Evolutionary conservation across 495 filamentous ascomycete species (phyloP).

Genomic region (Penicillium verhagenii): DNA sequence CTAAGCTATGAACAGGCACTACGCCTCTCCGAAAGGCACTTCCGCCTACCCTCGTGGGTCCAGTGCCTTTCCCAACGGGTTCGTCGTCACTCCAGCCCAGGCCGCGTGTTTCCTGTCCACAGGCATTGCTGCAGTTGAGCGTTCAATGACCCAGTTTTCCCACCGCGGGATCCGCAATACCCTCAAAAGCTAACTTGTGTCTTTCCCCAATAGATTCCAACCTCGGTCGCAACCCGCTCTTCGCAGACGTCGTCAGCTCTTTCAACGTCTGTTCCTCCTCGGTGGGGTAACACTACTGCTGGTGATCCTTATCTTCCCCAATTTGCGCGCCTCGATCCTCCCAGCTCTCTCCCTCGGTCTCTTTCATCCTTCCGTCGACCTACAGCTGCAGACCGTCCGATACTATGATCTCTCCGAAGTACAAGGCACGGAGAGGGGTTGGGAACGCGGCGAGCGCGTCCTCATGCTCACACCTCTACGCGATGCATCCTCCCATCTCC

Average conservation of each 20-base stretch:
- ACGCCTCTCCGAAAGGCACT: constrained; percentile 77
- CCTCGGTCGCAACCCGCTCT: constrained; percentile 74
- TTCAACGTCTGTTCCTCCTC: constrained; percentile 62
- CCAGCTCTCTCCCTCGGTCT: constrained; percentile 67
- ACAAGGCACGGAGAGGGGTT: constrained; percentile 83
- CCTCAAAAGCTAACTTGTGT: constrained; percentile 2
- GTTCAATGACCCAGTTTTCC: neutral
- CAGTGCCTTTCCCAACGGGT: constrained; percentile 83
- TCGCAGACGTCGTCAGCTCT: constrained; percentile 70
- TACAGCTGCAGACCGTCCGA: constrained; percentile 86
- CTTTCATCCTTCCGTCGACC: constrained; percentile 63
- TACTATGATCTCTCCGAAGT: constrained; percentile 95
- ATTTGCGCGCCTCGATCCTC: constrained; percentile 66
- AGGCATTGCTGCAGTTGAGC: constrained; percentile 3
- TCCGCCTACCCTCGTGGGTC: constrained; percentile 59
- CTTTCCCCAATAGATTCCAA: constrained; percentile 68
- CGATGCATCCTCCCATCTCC: constrained; percentile 89
- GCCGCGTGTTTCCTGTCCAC: constrained; percentile 4
- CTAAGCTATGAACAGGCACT: constrained; percentile 54
- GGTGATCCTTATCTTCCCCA: constrained; percentile 64
- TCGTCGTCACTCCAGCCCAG: constrained; percentile 21
- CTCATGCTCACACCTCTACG: constrained; percentile 92
- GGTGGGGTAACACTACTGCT: constrained; percentile 56
- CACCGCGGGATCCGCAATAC: neutral
- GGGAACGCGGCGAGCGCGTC: constrained; percentile 93